Base-by-base conservation (phyloP, 768 basidiomycete species). In the Mycena sanguinolenta region DNA sequence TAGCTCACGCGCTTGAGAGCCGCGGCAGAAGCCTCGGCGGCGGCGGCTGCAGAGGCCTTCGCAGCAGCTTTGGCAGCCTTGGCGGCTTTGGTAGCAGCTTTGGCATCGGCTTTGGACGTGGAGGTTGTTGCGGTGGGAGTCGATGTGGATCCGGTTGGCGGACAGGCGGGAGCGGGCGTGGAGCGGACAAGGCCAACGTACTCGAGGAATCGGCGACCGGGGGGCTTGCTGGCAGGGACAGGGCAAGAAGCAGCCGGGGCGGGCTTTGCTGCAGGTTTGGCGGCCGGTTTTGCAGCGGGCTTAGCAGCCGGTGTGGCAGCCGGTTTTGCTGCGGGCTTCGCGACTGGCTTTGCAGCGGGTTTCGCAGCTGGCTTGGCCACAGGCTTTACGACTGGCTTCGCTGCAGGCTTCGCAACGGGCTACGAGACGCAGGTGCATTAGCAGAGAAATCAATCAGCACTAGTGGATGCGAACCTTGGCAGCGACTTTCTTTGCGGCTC, bases 171-270 rank as follows among this genome's bases (percentile, higher is more conserved):
- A 39, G 57, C 6, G 52, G 59, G 30, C 5, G n/a, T 17, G 36
- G 64, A 49, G 58, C 57, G 69, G 34, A 17, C 52, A 44, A 71
- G 7, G 46, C 70, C 65, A 55, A 71, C 17, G 28, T 62, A 67
- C 30, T 71, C 65, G 54, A 71, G 60, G 61, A 71, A 67, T 36
- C 61, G 70, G 54, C 68, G 62, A 28, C 21, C 46, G 39, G 70
- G 27, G 65, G 70, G 13, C 13, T 46, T 46, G 27, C 27, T 21
- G 16, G 34, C 50, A 36, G 63, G 50, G 59, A 58, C 3, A 7
- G 71, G 53, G 67, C 50, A 55, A 4, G 57, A 32, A 21, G 60
- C 38, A 27, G 21, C 55, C 23, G 38, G 30, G 28, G 67, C 23
- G 17, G 63, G 63, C 42, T 63, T 63, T 4, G 67, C 49, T 17